Percentiles rank a stretch among this genome's conserved stretches.
These are phyloP conservation scores for Corymbia citriodora DNA, from an alignment of 441 rosid species.

Conservation along the genomic window DNA sequence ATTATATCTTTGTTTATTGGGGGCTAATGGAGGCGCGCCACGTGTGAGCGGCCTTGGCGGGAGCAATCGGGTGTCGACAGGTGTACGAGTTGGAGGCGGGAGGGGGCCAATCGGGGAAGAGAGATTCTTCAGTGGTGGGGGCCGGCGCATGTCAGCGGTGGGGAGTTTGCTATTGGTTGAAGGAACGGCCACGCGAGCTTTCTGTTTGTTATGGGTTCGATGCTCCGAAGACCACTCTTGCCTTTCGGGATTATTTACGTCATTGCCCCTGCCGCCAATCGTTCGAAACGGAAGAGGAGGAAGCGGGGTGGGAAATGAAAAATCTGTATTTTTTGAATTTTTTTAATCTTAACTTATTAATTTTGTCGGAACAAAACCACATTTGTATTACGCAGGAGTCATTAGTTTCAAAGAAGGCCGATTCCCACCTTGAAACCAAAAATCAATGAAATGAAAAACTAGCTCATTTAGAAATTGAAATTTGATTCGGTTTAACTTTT, in stretches of 20 bases:
- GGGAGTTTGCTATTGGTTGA: slow-evolving; percentile 11
- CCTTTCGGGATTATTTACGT: neutral
- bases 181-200: neutral
- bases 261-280: slow-evolving; percentile 6
- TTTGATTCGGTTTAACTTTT: too few species aligned
- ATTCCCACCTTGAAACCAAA: too few species aligned
- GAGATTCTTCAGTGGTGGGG: neutral
- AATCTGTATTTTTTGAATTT: neutral
- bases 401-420: too few species aligned
- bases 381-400: rapidly evolving
- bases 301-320: neutral
- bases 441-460: too few species aligned
- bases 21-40: slow-evolving; percentile 8
- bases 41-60: slow-evolving; percentile 14
- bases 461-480: too few species aligned
- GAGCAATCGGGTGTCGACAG: slow-evolving; percentile 20
- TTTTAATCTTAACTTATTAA: neutral
- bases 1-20: neutral
- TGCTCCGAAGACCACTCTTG: neutral
- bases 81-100: neutral
- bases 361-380: neutral
- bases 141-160: neutral
- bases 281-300: neutral
- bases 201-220: neutral
- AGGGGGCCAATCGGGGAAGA: neutral